Evolutionary conservation across 169 alveolate species (phyloP).

Genomic region (Plasmodium vivax): DNA sequence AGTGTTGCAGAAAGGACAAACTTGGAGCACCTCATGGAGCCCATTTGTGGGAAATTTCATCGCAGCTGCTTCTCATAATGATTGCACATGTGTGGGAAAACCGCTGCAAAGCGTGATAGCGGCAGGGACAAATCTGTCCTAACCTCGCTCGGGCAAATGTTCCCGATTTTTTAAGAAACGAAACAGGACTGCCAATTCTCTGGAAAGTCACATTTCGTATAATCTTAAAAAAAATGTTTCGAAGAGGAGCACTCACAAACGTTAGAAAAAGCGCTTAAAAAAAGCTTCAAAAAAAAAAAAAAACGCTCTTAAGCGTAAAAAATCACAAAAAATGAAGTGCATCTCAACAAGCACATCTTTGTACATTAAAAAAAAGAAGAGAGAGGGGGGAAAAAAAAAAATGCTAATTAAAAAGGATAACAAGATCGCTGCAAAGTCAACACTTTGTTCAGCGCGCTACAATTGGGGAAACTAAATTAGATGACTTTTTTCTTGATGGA

Average conservation of each 20-base stretch:
- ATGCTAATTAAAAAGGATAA: background rate
- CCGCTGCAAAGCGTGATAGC: background rate
- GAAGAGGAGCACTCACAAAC: background rate
- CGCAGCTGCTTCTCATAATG: background rate
- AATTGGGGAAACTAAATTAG: background rate
- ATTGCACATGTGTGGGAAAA: background rate
- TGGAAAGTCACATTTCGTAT: background rate
- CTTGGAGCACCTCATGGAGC: background rate
- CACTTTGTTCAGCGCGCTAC: background rate
- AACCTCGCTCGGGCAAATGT: background rate
- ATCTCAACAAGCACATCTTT: background rate
- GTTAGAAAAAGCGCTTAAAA: background rate
- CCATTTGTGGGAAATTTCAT: background rate
- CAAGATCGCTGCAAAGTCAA: background rate
- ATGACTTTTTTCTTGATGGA: constrained; percentile 51
- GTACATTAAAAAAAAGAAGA: background rate
- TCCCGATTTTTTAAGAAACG: background rate
- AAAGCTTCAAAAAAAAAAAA: background rate
- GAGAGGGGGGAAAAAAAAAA: background rate
- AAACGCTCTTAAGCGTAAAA: background rate
- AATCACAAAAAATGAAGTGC: background rate
- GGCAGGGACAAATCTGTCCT: background rate
- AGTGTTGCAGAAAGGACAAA: background rate
- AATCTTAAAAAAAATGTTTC: background rate
- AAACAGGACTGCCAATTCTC: background rate